These are phyloP conservation scores for Chalciporus sphaerocephalus DNA, from an alignment of 768 basidiomycete species.

Conservation along the genomic window DNA sequence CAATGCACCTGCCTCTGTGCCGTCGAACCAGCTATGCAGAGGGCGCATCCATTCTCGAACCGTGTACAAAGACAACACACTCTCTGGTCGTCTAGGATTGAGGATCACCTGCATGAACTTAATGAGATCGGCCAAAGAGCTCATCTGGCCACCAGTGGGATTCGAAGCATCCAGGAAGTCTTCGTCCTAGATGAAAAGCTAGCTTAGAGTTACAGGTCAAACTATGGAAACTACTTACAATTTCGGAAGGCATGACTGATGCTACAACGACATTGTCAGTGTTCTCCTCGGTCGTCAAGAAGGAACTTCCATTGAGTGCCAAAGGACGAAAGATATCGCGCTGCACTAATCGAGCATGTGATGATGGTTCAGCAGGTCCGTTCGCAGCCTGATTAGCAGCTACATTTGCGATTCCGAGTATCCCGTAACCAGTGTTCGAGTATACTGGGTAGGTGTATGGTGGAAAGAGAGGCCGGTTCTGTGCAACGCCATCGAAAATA, in stretches of 20 bases:
- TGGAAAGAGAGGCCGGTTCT: slow-evolving; percentile 37
- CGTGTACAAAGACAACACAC: slow-evolving; percentile 32
- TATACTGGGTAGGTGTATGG: slow-evolving; percentile 45
- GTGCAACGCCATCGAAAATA: slow-evolving; percentile 35
- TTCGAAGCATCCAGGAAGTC: slow-evolving; percentile 39
- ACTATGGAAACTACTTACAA: slow-evolving; percentile 24
- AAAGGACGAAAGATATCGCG: slow-evolving; percentile 50
- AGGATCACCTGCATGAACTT: slow-evolving; percentile 44
- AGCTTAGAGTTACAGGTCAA: neutral
- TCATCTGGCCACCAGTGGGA: slow-evolving; percentile 48
- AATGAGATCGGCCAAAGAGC: slow-evolving; percentile 44
- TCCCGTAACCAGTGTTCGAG: slow-evolving; percentile 35
- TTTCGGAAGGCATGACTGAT: slow-evolving; percentile 31
- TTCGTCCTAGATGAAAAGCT: slow-evolving; percentile 35
- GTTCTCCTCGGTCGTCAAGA: slow-evolving; percentile 35
- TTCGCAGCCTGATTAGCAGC: slow-evolving; percentile 27
- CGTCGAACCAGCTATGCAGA: slow-evolving; percentile 36
- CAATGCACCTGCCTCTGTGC: slow-evolving; percentile 38
- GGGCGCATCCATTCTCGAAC: slow-evolving; percentile 44
- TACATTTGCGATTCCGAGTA: slow-evolving; percentile 36
- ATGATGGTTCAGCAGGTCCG: slow-evolving; percentile 20
- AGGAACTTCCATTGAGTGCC: slow-evolving; percentile 41
- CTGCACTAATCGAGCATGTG: slow-evolving; percentile 42
- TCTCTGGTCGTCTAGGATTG: slow-evolving; percentile 35
- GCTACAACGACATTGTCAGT: slow-evolving; percentile 39